Conservation (phyloP, 2,329 filamentous ascomycete genomes). For the Ambrosiella cleistominuta region DNA sequence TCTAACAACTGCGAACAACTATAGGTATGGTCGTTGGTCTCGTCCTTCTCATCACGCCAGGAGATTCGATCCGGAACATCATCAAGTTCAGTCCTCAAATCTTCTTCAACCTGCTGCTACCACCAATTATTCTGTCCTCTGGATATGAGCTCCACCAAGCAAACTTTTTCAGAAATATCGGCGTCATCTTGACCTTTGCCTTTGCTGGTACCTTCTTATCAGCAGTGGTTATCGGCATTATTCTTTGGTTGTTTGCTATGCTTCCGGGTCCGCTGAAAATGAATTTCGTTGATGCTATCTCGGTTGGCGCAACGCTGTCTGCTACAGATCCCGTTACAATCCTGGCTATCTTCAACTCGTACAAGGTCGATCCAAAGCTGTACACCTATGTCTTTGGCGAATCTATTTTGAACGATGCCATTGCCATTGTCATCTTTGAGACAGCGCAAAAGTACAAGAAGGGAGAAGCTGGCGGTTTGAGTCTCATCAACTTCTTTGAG, state of each 20-base stretch:
- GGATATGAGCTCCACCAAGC: slow-evolving; percentile 96
- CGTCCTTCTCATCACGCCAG: slow-evolving; percentile 63
- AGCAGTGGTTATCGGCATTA: slow-evolving; percentile 76
- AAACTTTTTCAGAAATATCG: slow-evolving; percentile 98
- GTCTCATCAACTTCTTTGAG: slow-evolving; percentile 70
- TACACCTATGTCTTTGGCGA: slow-evolving; percentile 99
- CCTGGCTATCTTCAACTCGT: slow-evolving; percentile 95
- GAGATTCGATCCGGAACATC: slow-evolving; percentile 69
- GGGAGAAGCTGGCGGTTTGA: slow-evolving; percentile 52
- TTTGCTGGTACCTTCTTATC: slow-evolving; percentile 96
- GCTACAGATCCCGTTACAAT: slow-evolving; percentile 97
- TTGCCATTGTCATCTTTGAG: slow-evolving; percentile 96
- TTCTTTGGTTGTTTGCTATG: slow-evolving; percentile 76
- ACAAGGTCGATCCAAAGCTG: slow-evolving; percentile 96
- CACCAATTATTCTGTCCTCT: slow-evolving; percentile 90
- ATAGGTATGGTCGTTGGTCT: slow-evolving; percentile 89
- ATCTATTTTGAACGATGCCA: slow-evolving; percentile 93
- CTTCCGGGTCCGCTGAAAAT: slow-evolving; percentile 73
- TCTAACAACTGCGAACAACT: neutral
- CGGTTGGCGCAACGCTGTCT: slow-evolving; percentile 86
- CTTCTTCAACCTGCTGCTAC: slow-evolving; percentile 98
- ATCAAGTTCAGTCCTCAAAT: slow-evolving; percentile 98
- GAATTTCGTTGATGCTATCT: slow-evolving; percentile 88
- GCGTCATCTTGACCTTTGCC: slow-evolving; percentile 90
- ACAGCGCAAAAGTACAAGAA: slow-evolving; percentile 85